These are phyloP conservation scores for Linanthus parryae DNA, from an alignment of 148 eudicot species.

Conservation along the genomic window DNA sequence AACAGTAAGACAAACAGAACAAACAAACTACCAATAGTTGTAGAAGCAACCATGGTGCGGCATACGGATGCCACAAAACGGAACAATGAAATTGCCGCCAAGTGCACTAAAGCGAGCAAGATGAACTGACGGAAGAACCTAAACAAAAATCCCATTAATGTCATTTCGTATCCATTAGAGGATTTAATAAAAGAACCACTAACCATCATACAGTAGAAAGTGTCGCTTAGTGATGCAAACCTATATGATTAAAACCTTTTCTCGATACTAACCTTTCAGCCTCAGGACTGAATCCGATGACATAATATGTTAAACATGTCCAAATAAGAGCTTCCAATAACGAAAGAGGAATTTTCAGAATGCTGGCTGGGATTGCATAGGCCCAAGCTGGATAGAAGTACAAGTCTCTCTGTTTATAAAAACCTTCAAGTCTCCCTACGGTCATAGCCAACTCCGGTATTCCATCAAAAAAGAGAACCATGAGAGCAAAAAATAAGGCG, in stretches of 20 bases:
- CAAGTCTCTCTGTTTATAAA: conserved; percentile 83
- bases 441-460: conserved; percentile 68
- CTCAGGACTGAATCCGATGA: conserved; percentile 71
- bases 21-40: conserved; percentile 35
- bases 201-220: too few species aligned
- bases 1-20: conserved; percentile 36
- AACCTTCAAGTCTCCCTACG: conserved; percentile 55
- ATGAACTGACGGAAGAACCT: conserved; percentile 64
- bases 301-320: conserved; percentile 70
- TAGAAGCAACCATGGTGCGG: conserved; percentile 37
- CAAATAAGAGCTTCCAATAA: conserved; percentile 49
- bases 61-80: conserved; percentile 54
- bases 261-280: conserved; percentile 61
- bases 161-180: too few species aligned
- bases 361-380: conserved; percentile 68
- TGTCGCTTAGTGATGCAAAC: too few species aligned
- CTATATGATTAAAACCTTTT: too few species aligned
- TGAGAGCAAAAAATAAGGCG: conserved; percentile 54
- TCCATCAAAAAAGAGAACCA: conserved; percentile 59
- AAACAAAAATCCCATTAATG: too few species aligned
- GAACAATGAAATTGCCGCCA: conserved; percentile 48
- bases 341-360: conserved; percentile 73
- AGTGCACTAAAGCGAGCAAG: conserved; percentile 42
- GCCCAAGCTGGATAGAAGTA: conserved; percentile 89
- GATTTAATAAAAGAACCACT: too few species aligned